These are phyloP conservation scores for Yarrowia hollandica DNA, from an alignment of 805 yeast species.

Conservation along the genomic window DNA sequence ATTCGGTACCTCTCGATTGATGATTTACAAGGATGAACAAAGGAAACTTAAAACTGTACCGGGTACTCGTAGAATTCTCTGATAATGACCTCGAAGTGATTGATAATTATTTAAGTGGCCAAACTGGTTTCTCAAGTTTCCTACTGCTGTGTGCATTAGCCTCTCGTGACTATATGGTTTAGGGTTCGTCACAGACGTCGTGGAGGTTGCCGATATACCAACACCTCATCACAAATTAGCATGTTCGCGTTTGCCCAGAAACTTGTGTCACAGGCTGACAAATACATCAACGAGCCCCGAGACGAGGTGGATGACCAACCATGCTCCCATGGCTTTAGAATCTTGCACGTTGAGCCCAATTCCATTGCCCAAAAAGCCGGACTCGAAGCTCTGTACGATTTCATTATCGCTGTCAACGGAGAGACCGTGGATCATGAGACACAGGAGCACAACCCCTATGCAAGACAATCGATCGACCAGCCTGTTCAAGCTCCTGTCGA, in stretches of 20 bases:
- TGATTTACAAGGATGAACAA: no score
- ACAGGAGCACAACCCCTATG: conserved; percentile 23
- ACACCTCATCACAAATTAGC: conserved; percentile 17
- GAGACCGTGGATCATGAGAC: conserved; percentile 19
- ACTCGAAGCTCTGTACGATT: conserved; percentile 86
- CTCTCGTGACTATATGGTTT: conserved; percentile 3
- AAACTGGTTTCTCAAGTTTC: no score
- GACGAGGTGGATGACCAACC: conserved; percentile 36
- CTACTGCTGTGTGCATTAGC: neutral
- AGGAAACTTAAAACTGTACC: no score
- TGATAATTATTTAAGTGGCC: no score
- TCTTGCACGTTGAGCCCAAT: conserved; percentile 50
- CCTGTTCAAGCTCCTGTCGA: conserved; percentile 27
- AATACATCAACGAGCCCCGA: conserved; percentile 38
- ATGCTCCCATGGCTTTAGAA: conserved; percentile 53
- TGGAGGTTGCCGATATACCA: neutral
- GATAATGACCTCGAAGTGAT: no score
- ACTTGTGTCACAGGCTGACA: conserved; percentile 36
- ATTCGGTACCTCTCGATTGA: no score
- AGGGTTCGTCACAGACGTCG: neutral
- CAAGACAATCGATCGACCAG: conserved; percentile 1
- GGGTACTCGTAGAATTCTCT: no score
- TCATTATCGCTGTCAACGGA: conserved; percentile 75
- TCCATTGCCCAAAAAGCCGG: conserved; percentile 55
- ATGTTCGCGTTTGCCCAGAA: conserved; percentile 33